These are phyloP conservation scores for Quercus mongolica DNA, from an alignment of 306 rosid species.

Conservation along the genomic window DNA sequence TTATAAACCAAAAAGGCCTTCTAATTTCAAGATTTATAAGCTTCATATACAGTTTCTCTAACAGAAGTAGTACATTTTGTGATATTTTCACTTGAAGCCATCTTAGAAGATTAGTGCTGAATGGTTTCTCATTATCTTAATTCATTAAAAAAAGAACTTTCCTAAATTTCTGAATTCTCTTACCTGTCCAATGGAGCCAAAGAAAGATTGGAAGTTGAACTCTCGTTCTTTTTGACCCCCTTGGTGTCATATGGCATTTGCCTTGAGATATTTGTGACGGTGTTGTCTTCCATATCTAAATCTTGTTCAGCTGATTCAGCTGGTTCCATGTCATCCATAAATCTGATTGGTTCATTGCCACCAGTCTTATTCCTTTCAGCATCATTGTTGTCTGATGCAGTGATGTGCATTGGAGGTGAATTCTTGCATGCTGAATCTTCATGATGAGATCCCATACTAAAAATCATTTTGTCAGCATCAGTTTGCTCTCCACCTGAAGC, in stretches of 20 bases:
- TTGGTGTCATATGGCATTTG: constrained; percentile 25
- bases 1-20: background rate
- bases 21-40: background rate
- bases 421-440: constrained; percentile 29
- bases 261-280: constrained; percentile 23
- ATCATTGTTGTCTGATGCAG: constrained; percentile 30
- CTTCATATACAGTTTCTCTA: background rate
- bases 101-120: constrained; percentile 12
- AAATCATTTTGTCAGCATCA: constrained; percentile 23
- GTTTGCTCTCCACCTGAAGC: constrained; percentile 32
- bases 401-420: constrained; percentile 28
- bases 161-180: constrained; percentile 17
- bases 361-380: constrained; percentile 37
- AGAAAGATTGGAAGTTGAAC: constrained; percentile 32
- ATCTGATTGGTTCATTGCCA: constrained; percentile 21
- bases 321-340: constrained; percentile 26
- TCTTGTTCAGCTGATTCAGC: constrained; percentile 33
- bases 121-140: constrained; percentile 12
- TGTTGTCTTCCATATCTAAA: constrained; percentile 35
- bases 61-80: background rate
- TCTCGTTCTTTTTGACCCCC: constrained; percentile 33
- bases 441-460: constrained; percentile 22
- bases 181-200: constrained; percentile 44
- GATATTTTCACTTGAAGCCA: background rate
- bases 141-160: background rate